These are phyloP conservation scores for Mucor lusitanicus DNA, from an alignment of 371 early-diverging fungal species.

Conservation along the genomic window DNA sequence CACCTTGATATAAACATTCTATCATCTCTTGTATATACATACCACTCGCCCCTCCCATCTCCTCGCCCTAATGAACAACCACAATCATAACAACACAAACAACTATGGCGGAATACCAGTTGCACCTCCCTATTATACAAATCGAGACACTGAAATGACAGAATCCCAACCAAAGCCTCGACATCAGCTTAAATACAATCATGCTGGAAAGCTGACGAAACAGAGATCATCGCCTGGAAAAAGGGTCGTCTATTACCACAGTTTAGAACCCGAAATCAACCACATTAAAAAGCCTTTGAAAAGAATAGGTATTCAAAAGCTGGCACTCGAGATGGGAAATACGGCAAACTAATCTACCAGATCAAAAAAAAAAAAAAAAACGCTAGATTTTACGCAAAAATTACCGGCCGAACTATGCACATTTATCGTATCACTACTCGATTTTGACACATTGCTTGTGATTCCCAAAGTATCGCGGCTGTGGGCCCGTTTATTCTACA, in stretches of 20 bases:
- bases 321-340: neutral
- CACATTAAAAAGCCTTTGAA: slow-evolving; percentile 1
- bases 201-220: neutral
- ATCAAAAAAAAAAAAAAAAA: neutral
- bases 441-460: slow-evolving; percentile 18
- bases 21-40: neutral
- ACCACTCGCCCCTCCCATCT: neutral
- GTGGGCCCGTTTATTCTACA: slow-evolving; percentile 24
- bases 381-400: slow-evolving; percentile 21
- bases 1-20: no score
- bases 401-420: slow-evolving; percentile 30
- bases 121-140: slow-evolving; percentile 9
- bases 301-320: slow-evolving; percentile 9
- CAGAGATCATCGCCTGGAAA: slow-evolving; percentile 8
- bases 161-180: neutral
- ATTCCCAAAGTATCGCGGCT: slow-evolving; percentile 20
- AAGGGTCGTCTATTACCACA: slow-evolving; percentile 15
- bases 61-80: neutral
- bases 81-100: neutral
- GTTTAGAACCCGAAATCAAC: slow-evolving; percentile 5
- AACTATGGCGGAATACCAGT: slow-evolving; percentile 16
- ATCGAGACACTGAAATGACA: slow-evolving; percentile 14
- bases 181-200: neutral
- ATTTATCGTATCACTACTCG: slow-evolving; percentile 29
- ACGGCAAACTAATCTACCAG: neutral